A percentile compares a stretch with the other conserved stretches of the same genome.
Conservation (phyloP, 1,139 yeast species). For the Pichia sp. region DNA sequence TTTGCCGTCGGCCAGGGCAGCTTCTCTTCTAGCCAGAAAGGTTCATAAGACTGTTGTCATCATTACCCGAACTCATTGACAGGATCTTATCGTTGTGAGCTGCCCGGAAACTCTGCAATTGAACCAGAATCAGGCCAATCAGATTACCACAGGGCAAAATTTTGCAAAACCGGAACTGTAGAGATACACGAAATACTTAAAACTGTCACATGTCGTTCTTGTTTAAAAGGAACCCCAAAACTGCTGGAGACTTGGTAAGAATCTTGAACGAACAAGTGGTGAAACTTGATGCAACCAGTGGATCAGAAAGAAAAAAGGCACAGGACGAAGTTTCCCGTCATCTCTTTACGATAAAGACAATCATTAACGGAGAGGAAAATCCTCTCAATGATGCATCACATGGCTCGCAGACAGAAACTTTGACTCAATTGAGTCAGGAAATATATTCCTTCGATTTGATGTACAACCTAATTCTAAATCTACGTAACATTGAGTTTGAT, state of each 20-base stretch:
- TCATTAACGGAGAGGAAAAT: conserved; percentile 61
- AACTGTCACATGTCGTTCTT: conserved; percentile 65
- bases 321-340: conserved; percentile 77
- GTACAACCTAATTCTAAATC: conserved; percentile 51
- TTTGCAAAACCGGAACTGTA: too few species aligned
- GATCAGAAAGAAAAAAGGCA: conserved; percentile 52
- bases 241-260: conserved; percentile 79
- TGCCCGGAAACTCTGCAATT: too few species aligned
- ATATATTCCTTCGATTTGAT: conserved; percentile 70
- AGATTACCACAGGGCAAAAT: neutral
- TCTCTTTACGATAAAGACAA: conserved; percentile 60
- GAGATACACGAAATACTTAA: too few species aligned
- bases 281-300: conserved; percentile 51
- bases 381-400: conserved; percentile 12
- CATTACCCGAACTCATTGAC: too few species aligned
- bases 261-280: conserved; percentile 68
- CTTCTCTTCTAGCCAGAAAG: too few species aligned
- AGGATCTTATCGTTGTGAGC: too few species aligned
- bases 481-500: conserved; percentile 75
- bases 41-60: too few species aligned
- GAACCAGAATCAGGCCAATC: too few species aligned
- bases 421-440: conserved; percentile 69
- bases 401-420: conserved; percentile 67
- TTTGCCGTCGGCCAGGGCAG: too few species aligned
- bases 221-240: conserved; percentile 87